Evolutionary conservation across 305 asterid genomes (phyloP), one percentile per base, ranked within the genome.

Genomic region (Solanum hybrid): DNA sequence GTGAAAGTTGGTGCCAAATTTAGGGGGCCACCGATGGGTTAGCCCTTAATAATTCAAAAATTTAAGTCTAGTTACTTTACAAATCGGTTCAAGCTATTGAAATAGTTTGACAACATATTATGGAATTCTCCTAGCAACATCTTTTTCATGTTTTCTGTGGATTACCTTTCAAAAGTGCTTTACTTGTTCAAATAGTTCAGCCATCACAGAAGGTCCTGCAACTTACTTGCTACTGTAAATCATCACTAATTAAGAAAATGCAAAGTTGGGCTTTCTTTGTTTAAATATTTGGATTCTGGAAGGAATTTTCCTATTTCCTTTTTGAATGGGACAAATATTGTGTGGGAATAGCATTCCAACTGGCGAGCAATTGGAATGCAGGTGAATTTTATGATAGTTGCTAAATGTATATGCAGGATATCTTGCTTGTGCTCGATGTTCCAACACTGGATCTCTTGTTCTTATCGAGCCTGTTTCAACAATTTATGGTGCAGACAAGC

Each of bases 391-490:
- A 56, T 85, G 77, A 56, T 56, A 10, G 29, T 10, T 22, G 45
- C n/a, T 85, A 60, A 85, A 85, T 85, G n/a, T 78, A 51, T 27
- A 73, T 93, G 89, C 95, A 97, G 98, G 99, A 88, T 97, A 97
- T 93, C 99, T 97, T 69, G 98, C 99, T 29, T 97, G 99, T 91
- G 99, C 98, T 89, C 97, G 98, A 77, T 97, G 99, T 92, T 93
- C 98, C 87, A 97, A 93, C 92, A 91, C 96, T 51, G 99, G 99
- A 79, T 94, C 97, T 42, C 94, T 96, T 82, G 95, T 97, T 91
- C 98, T 96, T 91, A 92, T 93, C 7, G 95, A 97, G 90, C 98
- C 98, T 77, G 95, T 95, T 89, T 94, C 98, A 19, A 91, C 94
- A 15, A 77, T 92, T 66, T 92, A 90, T 87, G 91, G 94, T 6